Base-by-base conservation (phyloP, 371 early-diverging fungal species). In the Apophysomyces trapeziformis region DNA sequence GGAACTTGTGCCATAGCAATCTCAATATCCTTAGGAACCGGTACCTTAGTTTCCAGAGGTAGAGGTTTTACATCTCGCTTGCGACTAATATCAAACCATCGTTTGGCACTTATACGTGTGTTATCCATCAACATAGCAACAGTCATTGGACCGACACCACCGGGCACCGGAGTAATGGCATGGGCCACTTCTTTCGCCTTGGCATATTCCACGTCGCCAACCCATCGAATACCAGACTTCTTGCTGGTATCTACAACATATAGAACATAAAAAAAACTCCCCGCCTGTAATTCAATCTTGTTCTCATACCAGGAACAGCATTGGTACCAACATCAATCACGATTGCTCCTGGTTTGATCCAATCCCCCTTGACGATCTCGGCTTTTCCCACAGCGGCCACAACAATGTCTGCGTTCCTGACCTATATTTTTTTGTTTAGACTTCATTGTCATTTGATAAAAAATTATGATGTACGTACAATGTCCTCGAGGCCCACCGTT, bases 81-180 rank as follows among this genome's bases (percentile, higher is more conserved):
- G 35, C 65, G 70, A 13, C 76, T 76, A 37, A 84, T 78, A 26
- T 74, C 65, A 18, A 73, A 65, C 73, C 69, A 67, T 4, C 73
- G 85, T 70, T 89, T 85, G 38, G 95, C 95, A 54, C 91, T 88
- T 43, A 83, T 67, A 0, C 91, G 78, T 0, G 92, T 93, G 80
- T 97, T 97, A 57, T 90, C 79, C 82, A 97, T 79, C 32, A 97
- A 79, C 96, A 97, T 96, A 46, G 95, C 95, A 13, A 97, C 97
- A 4, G 98, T 96, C 97, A 97, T 96, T 9, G 98, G 98, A 0
- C 97, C 98, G 8, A 96, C 96, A 63, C 96, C 97, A 11, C 97
- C 97, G 37, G 98, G 98, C 14, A 97, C 98, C 2, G 98, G 96
- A 1, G 97, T 96, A 69, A 96, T 94, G 45, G 85, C 84, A 5